Evolutionary conservation across 257 asterid species (phyloP).

Genomic region (Thymus quinquecostatus): DNA sequence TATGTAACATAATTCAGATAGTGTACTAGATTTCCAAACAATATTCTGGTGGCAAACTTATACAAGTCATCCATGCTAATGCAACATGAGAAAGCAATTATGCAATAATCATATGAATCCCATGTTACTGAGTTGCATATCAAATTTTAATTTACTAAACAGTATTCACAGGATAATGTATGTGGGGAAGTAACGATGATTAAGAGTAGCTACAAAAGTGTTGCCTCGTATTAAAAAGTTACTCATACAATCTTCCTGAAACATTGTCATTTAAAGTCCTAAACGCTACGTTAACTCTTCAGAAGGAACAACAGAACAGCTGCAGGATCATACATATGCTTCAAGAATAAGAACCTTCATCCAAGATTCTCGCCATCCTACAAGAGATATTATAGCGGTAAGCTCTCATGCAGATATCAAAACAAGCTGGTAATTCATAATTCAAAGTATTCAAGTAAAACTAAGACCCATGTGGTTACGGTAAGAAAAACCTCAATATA

Average conservation of each 20-base stretch:
- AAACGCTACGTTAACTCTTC: constrained; percentile 29
- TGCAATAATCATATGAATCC: constrained; percentile 1
- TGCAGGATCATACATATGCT: constrained; percentile 20
- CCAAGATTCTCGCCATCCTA: constrained; percentile 48
- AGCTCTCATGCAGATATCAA: constrained; percentile 23
- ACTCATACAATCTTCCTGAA: constrained; percentile 30
- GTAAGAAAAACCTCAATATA: constrained; percentile 17
- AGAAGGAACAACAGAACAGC: constrained; percentile 18
- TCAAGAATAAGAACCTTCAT: constrained; percentile 32
- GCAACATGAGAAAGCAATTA: constrained; percentile 18
- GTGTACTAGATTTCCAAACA: not conserved
- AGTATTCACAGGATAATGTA: constrained; percentile 8
- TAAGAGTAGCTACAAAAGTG: constrained; percentile 5
- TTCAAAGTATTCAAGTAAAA: not conserved
- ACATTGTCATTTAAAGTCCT: constrained; percentile 11
- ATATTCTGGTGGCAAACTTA: not conserved
- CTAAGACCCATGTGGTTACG: constrained; percentile 11
- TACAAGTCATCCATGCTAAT: not conserved
- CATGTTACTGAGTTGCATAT: constrained; percentile 6
- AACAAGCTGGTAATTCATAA: not conserved
- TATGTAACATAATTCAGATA: constrained; percentile 3
- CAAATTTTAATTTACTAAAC: constrained; percentile 9
- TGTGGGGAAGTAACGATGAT: constrained; percentile 1
- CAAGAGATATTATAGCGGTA: constrained; percentile 32
- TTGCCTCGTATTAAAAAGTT: constrained; percentile 26